Evolutionary conservation across 192 early-diverging fungal species (phyloP).

Genomic region (Anaeromyces robustus): DNA sequence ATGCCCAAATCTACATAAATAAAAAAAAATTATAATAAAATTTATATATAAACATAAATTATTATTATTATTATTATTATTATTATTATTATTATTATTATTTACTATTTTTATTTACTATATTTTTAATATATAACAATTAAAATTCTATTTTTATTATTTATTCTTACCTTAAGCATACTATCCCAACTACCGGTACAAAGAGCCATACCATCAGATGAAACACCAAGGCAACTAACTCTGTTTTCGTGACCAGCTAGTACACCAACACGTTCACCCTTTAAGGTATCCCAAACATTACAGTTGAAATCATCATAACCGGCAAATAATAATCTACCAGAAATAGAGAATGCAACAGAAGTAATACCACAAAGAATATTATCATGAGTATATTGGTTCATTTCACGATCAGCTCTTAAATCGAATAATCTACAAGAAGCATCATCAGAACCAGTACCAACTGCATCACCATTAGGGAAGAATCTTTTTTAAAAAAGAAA

Average conservation of each 20-base stretch:
- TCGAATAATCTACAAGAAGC: conserved; percentile 96
- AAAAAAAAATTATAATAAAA: too few relatives aligned
- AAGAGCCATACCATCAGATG: conserved; percentile 94
- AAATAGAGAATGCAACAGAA: conserved; percentile 91
- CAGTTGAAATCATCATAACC: conserved; percentile 99
- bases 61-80: too few relatives aligned
- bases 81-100: too few relatives aligned
- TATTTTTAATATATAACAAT: too few relatives aligned
- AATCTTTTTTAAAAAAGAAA: conserved; percentile 63
- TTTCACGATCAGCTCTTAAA: conserved; percentile 90
- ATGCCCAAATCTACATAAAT: too few relatives aligned
- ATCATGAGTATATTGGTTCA: conserved; percentile 97
- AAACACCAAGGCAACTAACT: conserved; percentile 90
- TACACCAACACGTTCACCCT: conserved; percentile 85
- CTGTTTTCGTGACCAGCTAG: conserved; percentile 91
- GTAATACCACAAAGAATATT: conserved; percentile 98
- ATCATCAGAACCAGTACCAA: conserved; percentile 97
- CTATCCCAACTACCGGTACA: conserved; percentile 98
- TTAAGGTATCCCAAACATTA: conserved; percentile 99
- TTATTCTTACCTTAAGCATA: conserved; percentile 82
- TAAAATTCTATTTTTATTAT: too few relatives aligned
- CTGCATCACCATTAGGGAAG: conserved; percentile 96
- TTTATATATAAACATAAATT: too few relatives aligned
- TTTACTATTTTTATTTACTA: too few relatives aligned
- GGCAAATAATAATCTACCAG: conserved; percentile 90